Evolutionary conservation across 805 yeast species (phyloP).

Genomic region (Sugiyamaella qingdaonensis): DNA sequence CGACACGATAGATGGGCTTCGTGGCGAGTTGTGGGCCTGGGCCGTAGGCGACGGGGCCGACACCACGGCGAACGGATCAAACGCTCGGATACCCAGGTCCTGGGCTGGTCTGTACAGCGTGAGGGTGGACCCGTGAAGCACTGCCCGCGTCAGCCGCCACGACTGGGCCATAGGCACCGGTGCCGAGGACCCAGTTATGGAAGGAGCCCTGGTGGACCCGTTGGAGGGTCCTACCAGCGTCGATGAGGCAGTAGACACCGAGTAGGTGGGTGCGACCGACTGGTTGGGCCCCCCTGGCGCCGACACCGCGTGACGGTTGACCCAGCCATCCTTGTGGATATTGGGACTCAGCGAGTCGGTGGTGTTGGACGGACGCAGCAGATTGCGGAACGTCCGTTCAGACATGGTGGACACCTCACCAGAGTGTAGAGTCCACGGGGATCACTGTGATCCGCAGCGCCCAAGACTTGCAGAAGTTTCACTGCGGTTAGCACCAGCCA

Average conservation of each 20-base stretch:
- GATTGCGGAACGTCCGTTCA: not conserved
- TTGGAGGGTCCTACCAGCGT: not conserved
- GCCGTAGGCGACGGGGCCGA: constrained; percentile 2
- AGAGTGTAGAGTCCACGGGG: too few relatives aligned
- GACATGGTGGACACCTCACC: not conserved
- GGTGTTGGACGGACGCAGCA: constrained; percentile 1
- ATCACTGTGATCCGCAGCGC: too few relatives aligned
- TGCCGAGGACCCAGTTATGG: not conserved
- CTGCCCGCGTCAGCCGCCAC: constrained; percentile 55
- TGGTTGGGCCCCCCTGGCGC: constrained; percentile 7
- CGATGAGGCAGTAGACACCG: constrained; percentile 6
- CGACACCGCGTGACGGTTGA: constrained; percentile 40
- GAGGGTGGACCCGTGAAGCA: constrained; percentile 64
- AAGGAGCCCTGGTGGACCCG: not conserved
- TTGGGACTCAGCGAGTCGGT: constrained; percentile 6
- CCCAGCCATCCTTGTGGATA: constrained; percentile 50
- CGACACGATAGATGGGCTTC: not conserved
- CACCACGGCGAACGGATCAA: constrained; percentile 24
- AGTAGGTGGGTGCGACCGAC: constrained; percentile 1
- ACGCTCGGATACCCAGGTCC: constrained; percentile 41
- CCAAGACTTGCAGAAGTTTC: too few relatives aligned
- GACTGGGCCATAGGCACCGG: constrained; percentile 3
- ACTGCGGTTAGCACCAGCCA: not conserved
- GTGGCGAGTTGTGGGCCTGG: not conserved
- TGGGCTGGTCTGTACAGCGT: constrained; percentile 56